Base-by-base conservation (phyloP, 805 yeast genomes). In the Candida krabiensis region DNA sequence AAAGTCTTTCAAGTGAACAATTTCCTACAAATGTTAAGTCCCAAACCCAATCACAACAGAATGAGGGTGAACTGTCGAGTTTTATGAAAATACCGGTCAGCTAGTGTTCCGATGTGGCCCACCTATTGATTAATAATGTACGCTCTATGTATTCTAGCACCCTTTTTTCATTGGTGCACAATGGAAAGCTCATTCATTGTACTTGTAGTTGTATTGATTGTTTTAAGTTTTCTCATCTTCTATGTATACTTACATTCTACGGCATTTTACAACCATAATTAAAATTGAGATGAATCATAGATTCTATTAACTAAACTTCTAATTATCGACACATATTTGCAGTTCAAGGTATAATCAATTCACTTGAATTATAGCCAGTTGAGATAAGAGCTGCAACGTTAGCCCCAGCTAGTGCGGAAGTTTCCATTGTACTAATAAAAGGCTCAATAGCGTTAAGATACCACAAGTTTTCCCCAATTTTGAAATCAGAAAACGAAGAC, bases 341-440 rank as follows among this genome's bases (percentile, higher is more conserved):
- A 22, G 25, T 22, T n/a, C 22, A 52, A 15, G 56, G 56, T 11
- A 55, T 39, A 2, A 28, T 28, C 12, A 60, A 32, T 24, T 37
- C 49, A 2, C 61, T 52, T 0, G 56, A 54, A 33, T 63, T 63
- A 19, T 36, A 37, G 1, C 60, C 64, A 2, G 22, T 4, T 4
- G 66, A 48, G 3, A 73, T 61, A 30, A 71, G 50, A 1, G 67
- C 72, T 4, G 79, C 79, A 18, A 69, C 73, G 38, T 67, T 67
- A 14, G 75, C 75, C 17, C 78, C 79, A 1, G 73, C 68, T 19
- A 74, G 47, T 1, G 76, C 70, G 11, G 70, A 58, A 0, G 80
- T 72, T 44, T 74, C 80, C 78, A 74, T 71, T 0, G 79, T 74
- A 38, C 75, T 69, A 35, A 71, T 61, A 29, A 74, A 66, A 7